Evolutionary conservation across 805 yeast genomes (phyloP).

Genomic region (Zygosaccharomyces gambellarensis): DNA sequence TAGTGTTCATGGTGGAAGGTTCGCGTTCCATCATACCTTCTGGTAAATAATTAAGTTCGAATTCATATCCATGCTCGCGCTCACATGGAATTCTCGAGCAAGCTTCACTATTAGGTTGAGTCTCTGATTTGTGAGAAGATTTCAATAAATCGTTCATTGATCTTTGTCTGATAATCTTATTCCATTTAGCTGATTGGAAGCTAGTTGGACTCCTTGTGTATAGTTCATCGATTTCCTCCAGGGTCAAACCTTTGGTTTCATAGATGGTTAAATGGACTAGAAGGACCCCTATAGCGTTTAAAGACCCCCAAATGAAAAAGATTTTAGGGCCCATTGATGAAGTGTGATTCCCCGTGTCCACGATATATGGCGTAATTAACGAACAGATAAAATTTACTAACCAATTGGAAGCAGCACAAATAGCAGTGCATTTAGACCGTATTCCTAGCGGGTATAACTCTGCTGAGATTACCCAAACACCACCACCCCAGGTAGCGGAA

Average conservation of each 20-base stretch:
- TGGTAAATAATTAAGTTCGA: neutral
- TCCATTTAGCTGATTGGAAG: constrained; percentile 44
- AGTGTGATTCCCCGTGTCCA: constrained; percentile 63
- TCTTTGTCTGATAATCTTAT: constrained; percentile 20
- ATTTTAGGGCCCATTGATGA: constrained; percentile 67
- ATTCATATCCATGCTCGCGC: neutral
- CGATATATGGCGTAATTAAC: constrained; percentile 65
- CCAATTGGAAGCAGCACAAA: constrained; percentile 79
- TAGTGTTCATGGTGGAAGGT: neutral
- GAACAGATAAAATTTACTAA: constrained; percentile 72
- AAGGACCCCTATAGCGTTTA: constrained; percentile 53
- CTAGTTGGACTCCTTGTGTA: constrained; percentile 58
- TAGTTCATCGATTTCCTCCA: constrained; percentile 78
- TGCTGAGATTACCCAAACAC: constrained; percentile 66
- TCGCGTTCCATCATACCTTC: neutral
- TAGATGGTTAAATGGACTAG: constrained; percentile 64
- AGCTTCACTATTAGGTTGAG: constrained; percentile 5
- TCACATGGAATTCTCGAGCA: neutral
- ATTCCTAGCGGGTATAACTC: constrained; percentile 67
- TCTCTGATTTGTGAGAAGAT: constrained; percentile 5
- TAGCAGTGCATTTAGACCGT: constrained; percentile 70
- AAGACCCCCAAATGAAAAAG: constrained; percentile 76
- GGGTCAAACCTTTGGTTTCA: constrained; percentile 73
- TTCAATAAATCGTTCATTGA: constrained; percentile 8
- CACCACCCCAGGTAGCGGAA: constrained; percentile 82